Percentiles rank a stretch among this genome's conserved stretches.
These are phyloP conservation scores for Eucalyptus pumila DNA, from an alignment of 345 rosid genomes.

Conservation along the genomic window DNA sequence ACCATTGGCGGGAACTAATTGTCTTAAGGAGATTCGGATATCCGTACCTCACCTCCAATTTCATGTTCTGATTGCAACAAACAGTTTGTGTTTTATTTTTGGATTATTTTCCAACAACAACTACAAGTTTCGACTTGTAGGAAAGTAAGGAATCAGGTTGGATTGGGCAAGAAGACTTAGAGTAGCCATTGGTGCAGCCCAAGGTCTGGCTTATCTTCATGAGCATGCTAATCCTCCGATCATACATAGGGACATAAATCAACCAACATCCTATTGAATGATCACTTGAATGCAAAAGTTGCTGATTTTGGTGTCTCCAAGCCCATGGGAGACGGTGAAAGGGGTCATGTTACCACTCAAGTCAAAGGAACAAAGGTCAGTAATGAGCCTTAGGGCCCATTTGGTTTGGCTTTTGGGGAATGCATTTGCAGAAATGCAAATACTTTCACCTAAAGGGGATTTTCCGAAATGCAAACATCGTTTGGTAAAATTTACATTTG, in stretches of 20 bases:
- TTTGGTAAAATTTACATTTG: too few species aligned
- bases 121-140: conserved; percentile 14
- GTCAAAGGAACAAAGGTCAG: conserved; percentile 98
- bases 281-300: conserved; percentile 65
- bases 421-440: too few species aligned
- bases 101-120: too few species aligned
- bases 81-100: too few species aligned
- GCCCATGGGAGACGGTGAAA: conserved; percentile 42
- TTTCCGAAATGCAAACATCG: too few species aligned
- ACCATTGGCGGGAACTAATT: too few species aligned
- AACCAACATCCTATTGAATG: conserved; percentile 68
- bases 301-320: conserved; percentile 94
- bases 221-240: conserved; percentile 95
- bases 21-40: too few species aligned
- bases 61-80: too few species aligned
- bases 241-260: conserved; percentile 87
- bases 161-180: conserved; percentile 81
- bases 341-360: conserved; percentile 75
- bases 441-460: too few species aligned
- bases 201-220: conserved; percentile 80
- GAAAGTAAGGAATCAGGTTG: conserved; percentile 61
- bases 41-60: too few species aligned
- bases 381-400: neutral
- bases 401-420: too few species aligned
- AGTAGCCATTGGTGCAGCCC: conserved; percentile 71